phyloP scores from a whole-genome alignment of 208 protist species.

The Crithidia acanthocephali region DNA sequence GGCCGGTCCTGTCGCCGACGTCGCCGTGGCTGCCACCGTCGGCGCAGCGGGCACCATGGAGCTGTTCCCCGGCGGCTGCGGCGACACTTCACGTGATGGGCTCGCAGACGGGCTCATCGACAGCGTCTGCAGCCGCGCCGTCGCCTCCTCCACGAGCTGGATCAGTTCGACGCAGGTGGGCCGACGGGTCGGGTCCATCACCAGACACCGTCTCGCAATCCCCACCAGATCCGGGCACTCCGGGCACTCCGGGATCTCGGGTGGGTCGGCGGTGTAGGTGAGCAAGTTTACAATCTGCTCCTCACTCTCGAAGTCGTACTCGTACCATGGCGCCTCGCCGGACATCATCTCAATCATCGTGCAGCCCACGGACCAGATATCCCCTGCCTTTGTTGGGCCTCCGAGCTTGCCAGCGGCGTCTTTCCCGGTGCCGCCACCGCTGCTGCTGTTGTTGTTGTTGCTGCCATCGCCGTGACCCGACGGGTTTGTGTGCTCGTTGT shows the following conservation, averaged over 20 bases:
- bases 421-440: not conserved
- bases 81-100: constrained; percentile 33
- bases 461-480: not conserved
- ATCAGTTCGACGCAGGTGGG: constrained; percentile 86
- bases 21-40: constrained; percentile 2
- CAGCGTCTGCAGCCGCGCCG: constrained; percentile 43
- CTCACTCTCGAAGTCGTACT: constrained; percentile 91
- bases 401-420: constrained; percentile 6
- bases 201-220: constrained; percentile 67
- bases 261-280: constrained; percentile 75
- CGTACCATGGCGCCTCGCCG: constrained; percentile 83
- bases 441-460: not conserved
- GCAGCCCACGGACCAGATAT: constrained; percentile 94
- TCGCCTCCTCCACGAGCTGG: constrained; percentile 53
- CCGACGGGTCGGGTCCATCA: constrained; percentile 51
- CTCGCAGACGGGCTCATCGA: constrained; percentile 34
- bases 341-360: constrained; percentile 93
- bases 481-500: constrained; percentile 29
- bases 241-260: constrained; percentile 77
- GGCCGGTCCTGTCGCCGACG: not conserved
- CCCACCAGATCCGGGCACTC: constrained; percentile 73
- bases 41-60: too few species aligned
- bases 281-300: constrained; percentile 91
- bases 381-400: constrained; percentile 79
- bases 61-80: constrained; percentile 9